A percentile compares a stretch with the other conserved stretches of the same genome.
phyloP scores from a whole-genome alignment of 2,329 filamentous ascomycete species.

The Aspergillus glaucus region DNA sequence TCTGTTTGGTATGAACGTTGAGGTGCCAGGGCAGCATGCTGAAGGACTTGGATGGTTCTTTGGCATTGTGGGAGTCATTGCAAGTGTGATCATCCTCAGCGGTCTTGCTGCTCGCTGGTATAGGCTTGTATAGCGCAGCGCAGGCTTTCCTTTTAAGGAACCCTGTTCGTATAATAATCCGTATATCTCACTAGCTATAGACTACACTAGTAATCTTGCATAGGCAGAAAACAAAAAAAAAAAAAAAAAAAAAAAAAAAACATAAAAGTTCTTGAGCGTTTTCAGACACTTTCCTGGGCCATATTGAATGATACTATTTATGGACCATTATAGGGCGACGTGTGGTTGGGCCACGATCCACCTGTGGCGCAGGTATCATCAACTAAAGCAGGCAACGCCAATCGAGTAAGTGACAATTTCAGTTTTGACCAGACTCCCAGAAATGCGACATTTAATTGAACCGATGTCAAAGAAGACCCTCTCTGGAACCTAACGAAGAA shows the following conservation, averaged over 20 bases:
- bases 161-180: not conserved
- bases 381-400: not conserved
- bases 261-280: not conserved
- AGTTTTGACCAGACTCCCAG: not conserved
- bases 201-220: not conserved
- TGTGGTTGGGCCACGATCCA: not conserved
- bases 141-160: not conserved
- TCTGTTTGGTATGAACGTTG: constrained; percentile 48
- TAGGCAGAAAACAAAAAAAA: not conserved
- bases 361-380: not conserved
- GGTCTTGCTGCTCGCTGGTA: constrained; percentile 36
- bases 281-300: not conserved
- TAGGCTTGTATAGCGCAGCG: constrained; percentile 32
- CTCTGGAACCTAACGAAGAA: not conserved
- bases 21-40: constrained; percentile 36
- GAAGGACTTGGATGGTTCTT: constrained; percentile 42
- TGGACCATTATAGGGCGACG: no score
- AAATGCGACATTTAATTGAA: not conserved
- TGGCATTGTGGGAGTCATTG: constrained; percentile 44
- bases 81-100: constrained; percentile 33
- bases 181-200: not conserved
- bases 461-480: not conserved
- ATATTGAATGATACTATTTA: not conserved
- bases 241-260: not conserved
- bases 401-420: not conserved